Evolutionary conservation across 176 grass and related monocot genomes (phyloP), one percentile per base, ranked within the genome.

Genomic region (Oropetium thomaeum): DNA sequence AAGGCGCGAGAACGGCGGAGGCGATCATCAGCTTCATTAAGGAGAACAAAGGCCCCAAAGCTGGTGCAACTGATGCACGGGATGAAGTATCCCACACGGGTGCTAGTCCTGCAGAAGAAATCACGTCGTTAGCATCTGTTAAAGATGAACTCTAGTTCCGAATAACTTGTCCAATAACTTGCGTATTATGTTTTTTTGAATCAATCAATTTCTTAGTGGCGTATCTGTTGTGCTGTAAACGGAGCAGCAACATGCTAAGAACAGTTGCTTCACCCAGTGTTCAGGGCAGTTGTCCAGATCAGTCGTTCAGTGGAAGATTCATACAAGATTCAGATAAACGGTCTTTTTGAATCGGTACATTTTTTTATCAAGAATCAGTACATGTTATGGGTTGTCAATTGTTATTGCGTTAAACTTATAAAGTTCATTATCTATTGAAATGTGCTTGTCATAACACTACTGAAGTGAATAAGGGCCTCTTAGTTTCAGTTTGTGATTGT

Each of bases 111-210:
- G 79, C 39, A 28, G 65, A 64, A 45, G 84, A 74, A 59, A 75
- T 71, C 49, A 59, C 44, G 32, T 37, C 63, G 19, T 34, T 76
- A 37, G 58, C 74, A 1, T 68, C 79, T 44, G 53, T 62, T 34
- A 92, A 90, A 84, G 91, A 99, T 66, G 96, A 99, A 62, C 84
- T 99, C 51, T 99, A 58, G 90, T 86, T n/a, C n/a, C n/a, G n/a
- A n/a, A n/a, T 5, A 45, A 11, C 22, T 44, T 78, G 20, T 15
- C 27, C 20, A 14, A 16, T 30, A 29, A 35, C 37, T 35, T 27
- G 0, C 58, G 15, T 19, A 31, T 66, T 76, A 31, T 72, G 14
- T 34, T 20, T 0, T 8, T 7, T 38, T 14, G 10, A 27, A 58
- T n/a, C n/a, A 31, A 77, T 63, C 61, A 10, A 27, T 34, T 25